Evolutionary conservation across 2,329 filamentous ascomycete genomes (phyloP).

Genomic region (Westerdykella sp.): DNA sequence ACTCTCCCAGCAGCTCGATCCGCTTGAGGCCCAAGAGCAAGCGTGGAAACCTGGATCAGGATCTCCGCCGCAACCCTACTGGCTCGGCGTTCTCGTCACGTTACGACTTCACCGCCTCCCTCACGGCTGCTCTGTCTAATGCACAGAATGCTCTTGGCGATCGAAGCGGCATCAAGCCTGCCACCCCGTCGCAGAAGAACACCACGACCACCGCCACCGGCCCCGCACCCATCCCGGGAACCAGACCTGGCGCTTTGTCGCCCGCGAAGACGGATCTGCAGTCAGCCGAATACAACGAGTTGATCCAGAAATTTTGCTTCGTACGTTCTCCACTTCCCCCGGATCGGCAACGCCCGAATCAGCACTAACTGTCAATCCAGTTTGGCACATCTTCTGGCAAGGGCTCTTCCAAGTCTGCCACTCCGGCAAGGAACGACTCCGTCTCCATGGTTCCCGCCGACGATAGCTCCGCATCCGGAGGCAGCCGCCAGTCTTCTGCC

Average conservation of each 20-base stretch:
- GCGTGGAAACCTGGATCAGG: conserved; percentile 51
- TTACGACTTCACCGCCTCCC: conserved; percentile 93
- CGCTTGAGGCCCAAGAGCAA: conserved; percentile 67
- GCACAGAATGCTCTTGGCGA: conserved; percentile 60
- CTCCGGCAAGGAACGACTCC: background rate
- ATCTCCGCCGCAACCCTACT: conserved; percentile 43
- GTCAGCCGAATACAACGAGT: conserved; percentile 88
- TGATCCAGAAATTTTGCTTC: conserved; percentile 99
- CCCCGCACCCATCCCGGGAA: conserved; percentile 33
- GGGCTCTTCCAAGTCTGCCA: conserved; percentile 25
- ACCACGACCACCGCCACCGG: conserved; percentile 32
- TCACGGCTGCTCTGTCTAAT: conserved; percentile 72
- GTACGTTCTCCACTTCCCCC: conserved; percentile 62
- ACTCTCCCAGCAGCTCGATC: conserved; percentile 54
- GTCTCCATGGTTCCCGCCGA: conserved; percentile 23
- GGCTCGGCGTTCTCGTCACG: conserved; percentile 81
- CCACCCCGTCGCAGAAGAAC: conserved; percentile 12
- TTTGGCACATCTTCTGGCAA: conserved; percentile 46
- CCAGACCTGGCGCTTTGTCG: conserved; percentile 49
- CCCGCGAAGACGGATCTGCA: conserved; percentile 65
- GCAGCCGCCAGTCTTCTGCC: conserved; percentile 27
- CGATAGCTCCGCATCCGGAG: conserved; percentile 22
- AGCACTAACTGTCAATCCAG: conserved; percentile 41
- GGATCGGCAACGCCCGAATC: conserved; percentile 27
- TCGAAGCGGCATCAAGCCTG: conserved; percentile 44